Base-by-base conservation (phyloP, 257 asterid species). In the Solanum etuberosum region DNA sequence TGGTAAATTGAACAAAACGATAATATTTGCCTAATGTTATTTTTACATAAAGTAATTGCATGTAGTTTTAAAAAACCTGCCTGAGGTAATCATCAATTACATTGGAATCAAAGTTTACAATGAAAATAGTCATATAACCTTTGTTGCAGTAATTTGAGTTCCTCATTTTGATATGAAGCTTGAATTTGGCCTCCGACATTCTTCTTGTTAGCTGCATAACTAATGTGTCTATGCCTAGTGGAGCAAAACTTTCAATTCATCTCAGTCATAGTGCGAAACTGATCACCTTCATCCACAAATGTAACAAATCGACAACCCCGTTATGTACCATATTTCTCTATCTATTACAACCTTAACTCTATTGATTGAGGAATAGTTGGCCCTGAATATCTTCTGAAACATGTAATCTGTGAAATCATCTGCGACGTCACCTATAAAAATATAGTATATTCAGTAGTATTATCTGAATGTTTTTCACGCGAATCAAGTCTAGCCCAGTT, bases 381-480 rank as follows among this genome's bases (percentile, higher is more conserved):
- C 61, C 89, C 90, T 92, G 86, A 95, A 94, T 21, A 97, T 94
- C 85, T 94, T 98, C 86, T 89, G 93, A 74, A 95, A 92, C 48
- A 91, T 78, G 82, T 91, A 92, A 88, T 94, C 93, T 0, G 95
- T 93, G 42, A 95, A 97, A 83, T 93, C 98, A 77, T 93, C 97
- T 63, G 97, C 94, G 93, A 95, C 90, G 81, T 95, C 97, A 54
- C 98, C 98, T 83, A 95, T 97, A 88, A 95, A 95, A 94, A 95
- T 76, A 94, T 88, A 12, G 98, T 93, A 84, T 91, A 88, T 88
- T 94, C 98, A 6, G 94, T 93, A 21, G 93, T 63, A 88, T 93
- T 94, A 85, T 94, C 97, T n/a, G 37, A 10, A 14, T 95, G 95
- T 90, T 89, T 95, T 82, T 95, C 98, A 40, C 97, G 95, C 51